These are phyloP conservation scores for Nymphaea thermarum DNA, from an alignment of 164 flowering plant species.

Conservation along the genomic window DNA sequence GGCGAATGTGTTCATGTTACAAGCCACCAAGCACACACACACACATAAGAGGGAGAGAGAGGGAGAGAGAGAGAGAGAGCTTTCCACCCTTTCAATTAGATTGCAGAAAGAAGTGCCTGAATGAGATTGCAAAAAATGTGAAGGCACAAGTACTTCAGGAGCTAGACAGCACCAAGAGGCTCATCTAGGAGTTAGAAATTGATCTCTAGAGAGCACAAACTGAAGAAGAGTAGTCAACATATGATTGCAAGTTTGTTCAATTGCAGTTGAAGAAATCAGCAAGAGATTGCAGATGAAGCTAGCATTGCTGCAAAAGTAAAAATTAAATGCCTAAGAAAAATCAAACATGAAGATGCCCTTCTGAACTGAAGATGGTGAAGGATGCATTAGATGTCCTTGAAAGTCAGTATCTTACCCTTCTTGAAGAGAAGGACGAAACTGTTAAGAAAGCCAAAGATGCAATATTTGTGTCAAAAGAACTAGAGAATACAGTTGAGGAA, in stretches of 20 bases:
- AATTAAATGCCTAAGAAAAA: constrained; percentile 76
- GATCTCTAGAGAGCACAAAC: constrained; percentile 76
- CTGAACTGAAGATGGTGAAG: constrained; percentile 54
- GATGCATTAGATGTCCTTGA: constrained; percentile 50
- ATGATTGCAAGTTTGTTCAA: background rate
- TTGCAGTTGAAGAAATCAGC: constrained; percentile 55
- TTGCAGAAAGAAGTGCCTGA: constrained; percentile 62
- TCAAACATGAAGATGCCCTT: constrained; percentile 54
- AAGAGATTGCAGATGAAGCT: constrained; percentile 70
- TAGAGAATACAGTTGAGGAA: constrained; percentile 67
- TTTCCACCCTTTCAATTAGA: too few species aligned
- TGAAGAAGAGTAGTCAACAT: constrained; percentile 73
- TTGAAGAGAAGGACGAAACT: constrained; percentile 44
- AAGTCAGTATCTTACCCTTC: constrained; percentile 37
- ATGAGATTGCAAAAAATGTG: constrained; percentile 62
- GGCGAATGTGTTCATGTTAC: too few species aligned
- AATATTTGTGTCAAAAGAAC: constrained; percentile 46
- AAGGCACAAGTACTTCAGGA: constrained; percentile 48
- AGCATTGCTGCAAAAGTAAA: constrained; percentile 81
- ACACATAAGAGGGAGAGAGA: too few species aligned
- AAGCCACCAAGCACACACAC: too few species aligned
- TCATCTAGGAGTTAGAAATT: constrained; percentile 65
- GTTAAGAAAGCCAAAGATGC: constrained; percentile 52
- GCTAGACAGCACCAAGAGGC: constrained; percentile 62
- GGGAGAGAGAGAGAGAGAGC: too few species aligned